Conservation (phyloP, 2,329 filamentous ascomycete genomes). For the Ceratocystis diversiconidia region DNA sequence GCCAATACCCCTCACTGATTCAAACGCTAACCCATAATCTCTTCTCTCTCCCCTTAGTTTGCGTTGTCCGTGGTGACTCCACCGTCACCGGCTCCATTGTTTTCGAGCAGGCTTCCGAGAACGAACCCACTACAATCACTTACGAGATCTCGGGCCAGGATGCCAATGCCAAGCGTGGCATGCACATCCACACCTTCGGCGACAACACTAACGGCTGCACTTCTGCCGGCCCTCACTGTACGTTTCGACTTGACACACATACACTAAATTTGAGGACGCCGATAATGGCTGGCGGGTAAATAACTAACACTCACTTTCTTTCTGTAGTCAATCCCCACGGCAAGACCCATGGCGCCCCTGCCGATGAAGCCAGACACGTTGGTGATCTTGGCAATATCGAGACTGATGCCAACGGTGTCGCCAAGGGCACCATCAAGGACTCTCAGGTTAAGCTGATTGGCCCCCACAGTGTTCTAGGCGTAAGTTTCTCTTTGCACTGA, state of each 20-base stretch:
- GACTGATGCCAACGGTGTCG: slow-evolving; percentile 84
- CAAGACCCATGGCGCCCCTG: slow-evolving; percentile 83
- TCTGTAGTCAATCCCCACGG: slow-evolving; percentile 75
- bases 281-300: not conserved
- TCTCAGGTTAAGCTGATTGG: slow-evolving; percentile 89
- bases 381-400: slow-evolving; percentile 96
- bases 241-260: slow-evolving; percentile 26
- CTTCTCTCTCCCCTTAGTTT: slow-evolving; percentile 47
- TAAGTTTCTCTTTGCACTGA: slow-evolving; percentile 31
- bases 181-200: slow-evolving; percentile 98
- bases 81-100: slow-evolving; percentile 85
- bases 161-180: slow-evolving; percentile 87
- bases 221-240: slow-evolving; percentile 93
- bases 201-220: slow-evolving; percentile 99
- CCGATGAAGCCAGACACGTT: slow-evolving; percentile 76
- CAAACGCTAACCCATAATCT: slow-evolving; percentile 5
- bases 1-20: slow-evolving; percentile 3
- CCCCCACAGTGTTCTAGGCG: slow-evolving; percentile 84
- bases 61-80: slow-evolving; percentile 94
- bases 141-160: slow-evolving; percentile 92
- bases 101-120: slow-evolving; percentile 86
- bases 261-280: too few relatives aligned
- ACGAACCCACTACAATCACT: slow-evolving; percentile 66
- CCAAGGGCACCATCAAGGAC: slow-evolving; percentile 67
- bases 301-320: not conserved